Evolutionary conservation across 1,284 basidiomycete genomes (phyloP).

Genomic region (Leucoagaricus sp.): DNA sequence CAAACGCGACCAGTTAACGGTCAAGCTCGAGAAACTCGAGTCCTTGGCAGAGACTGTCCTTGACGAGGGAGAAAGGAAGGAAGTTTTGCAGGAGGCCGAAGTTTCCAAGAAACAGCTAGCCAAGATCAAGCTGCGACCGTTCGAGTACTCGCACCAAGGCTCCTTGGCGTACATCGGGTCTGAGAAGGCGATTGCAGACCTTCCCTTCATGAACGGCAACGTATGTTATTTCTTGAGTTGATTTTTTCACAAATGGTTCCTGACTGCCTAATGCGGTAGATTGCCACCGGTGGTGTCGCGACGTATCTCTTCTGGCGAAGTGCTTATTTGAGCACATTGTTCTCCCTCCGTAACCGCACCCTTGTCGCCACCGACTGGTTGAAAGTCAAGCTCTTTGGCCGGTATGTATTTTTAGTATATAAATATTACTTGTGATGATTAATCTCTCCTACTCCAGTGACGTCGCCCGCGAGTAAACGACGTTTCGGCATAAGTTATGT

Average conservation of each 20-base stretch:
- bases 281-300: constrained; percentile 66
- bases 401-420: constrained; percentile 52
- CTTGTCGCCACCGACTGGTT: constrained; percentile 89
- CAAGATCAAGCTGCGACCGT: constrained; percentile 78
- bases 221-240: constrained; percentile 40
- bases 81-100: constrained; percentile 45
- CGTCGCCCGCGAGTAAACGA: constrained; percentile 27
- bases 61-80: constrained; percentile 39
- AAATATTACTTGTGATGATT: not conserved
- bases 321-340: constrained; percentile 86
- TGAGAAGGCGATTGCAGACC: constrained; percentile 93
- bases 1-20: constrained; percentile 71
- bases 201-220: constrained; percentile 86
- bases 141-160: constrained; percentile 93
- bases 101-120: constrained; percentile 64
- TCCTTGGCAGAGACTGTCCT: constrained; percentile 24
- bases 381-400: constrained; percentile 90
- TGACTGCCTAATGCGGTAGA: constrained; percentile 42
- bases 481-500: not conserved
- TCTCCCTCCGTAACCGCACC: constrained; percentile 87
- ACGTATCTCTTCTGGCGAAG: constrained; percentile 82
- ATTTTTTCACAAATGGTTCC: not conserved
- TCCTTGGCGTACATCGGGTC: constrained; percentile 92
- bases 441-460: constrained; percentile 18
- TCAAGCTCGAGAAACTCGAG: constrained; percentile 48